phyloP scores from a whole-genome alignment of 2,329 filamentous ascomycete species.

The Aspergillus phoenicis region DNA sequence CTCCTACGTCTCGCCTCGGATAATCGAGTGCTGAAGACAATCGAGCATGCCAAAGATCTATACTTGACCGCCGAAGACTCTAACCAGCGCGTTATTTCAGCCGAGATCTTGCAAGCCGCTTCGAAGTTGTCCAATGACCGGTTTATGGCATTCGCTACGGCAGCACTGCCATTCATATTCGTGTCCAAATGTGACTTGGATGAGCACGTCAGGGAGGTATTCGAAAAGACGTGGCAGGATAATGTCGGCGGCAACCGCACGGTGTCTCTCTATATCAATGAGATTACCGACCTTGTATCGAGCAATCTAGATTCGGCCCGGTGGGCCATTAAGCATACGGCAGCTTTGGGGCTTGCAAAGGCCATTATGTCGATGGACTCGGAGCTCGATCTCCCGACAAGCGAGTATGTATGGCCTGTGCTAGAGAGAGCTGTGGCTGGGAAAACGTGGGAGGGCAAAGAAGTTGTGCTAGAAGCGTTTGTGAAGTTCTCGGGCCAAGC shows the following conservation, averaged over 20 bases:
- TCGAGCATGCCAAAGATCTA: constrained; percentile 62
- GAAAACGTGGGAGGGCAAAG: constrained; percentile 93
- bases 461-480: constrained; percentile 77
- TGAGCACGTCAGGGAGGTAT: constrained; percentile 76
- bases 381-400: constrained; percentile 60
- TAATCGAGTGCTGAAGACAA: constrained; percentile 58
- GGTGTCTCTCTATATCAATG: constrained; percentile 78
- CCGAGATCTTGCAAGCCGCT: constrained; percentile 79
- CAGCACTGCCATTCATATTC: constrained; percentile 83
- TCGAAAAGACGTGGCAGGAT: constrained; percentile 83
- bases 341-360: constrained; percentile 77
- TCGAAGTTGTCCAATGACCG: constrained; percentile 87
- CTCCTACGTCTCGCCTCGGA: constrained; percentile 68
- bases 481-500: constrained; percentile 73
- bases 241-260: constrained; percentile 84
- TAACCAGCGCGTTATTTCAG: constrained; percentile 70
- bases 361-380: constrained; percentile 65
- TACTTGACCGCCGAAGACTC: constrained; percentile 86
- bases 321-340: constrained; percentile 89
- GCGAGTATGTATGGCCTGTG: constrained; percentile 74
- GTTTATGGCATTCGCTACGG: constrained; percentile 74
- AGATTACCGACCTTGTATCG: constrained; percentile 72
- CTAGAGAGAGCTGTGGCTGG: constrained; percentile 79
- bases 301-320: constrained; percentile 74
- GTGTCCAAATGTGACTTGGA: constrained; percentile 84